Evolutionary conservation across 768 basidiomycete species (phyloP).

Genomic region (Suillus discolor): DNA sequence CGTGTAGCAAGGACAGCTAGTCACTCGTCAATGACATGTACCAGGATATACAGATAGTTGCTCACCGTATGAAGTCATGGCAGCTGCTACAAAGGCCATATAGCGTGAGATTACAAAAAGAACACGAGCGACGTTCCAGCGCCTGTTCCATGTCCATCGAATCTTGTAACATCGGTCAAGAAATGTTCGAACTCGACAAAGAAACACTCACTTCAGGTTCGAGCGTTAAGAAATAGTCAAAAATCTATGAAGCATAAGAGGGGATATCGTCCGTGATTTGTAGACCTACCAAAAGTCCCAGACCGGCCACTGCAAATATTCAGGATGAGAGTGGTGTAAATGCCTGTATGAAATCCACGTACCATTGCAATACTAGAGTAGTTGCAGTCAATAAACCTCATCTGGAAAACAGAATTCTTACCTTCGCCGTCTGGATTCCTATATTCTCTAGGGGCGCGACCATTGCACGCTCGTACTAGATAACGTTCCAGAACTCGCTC

Average conservation of each 20-base stretch:
- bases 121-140: constrained; percentile 6
- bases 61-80: constrained; percentile 13
- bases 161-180: not conserved
- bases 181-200: too few species aligned
- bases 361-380: constrained; percentile 1
- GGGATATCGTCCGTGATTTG: not conserved
- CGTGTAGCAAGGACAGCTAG: not conserved
- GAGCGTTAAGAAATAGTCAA: constrained; percentile 4
- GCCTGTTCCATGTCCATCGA: constrained; percentile 10
- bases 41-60: not conserved
- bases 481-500: not conserved
- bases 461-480: not conserved
- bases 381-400: not conserved
- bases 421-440: not conserved
- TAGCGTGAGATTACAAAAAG: constrained; percentile 10
- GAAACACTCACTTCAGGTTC: not conserved
- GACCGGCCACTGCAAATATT: not conserved
- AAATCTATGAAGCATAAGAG: not conserved
- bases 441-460: not conserved
- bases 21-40: not conserved
- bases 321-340: not conserved
- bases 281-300: constrained; percentile 2
- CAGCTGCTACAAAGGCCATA: constrained; percentile 7
- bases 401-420: not conserved
- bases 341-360: not conserved